Base-by-base conservation (phyloP, 768 basidiomycete genomes). In the Panaeolus cyanescens region DNA sequence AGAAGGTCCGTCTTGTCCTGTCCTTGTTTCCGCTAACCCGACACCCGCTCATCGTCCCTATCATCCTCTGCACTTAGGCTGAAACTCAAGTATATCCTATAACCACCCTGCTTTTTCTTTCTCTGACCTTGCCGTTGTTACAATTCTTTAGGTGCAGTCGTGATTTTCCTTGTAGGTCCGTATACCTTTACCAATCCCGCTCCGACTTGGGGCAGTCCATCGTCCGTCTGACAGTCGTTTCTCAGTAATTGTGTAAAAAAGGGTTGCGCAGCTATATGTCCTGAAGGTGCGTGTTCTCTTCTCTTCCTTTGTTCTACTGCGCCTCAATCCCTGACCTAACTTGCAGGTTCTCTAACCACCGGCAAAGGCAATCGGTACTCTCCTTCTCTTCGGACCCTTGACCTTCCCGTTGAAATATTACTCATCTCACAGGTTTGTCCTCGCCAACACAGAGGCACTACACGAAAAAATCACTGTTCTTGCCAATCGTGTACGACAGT, bases 311-410 rank as follows among this genome's bases (percentile, higher is more conserved):
- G 40, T 63, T 32, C 53, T 70, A 20, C 68, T 40, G 22, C 42
- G 54, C 39, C 55, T 58, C 65, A 12, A 61, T 58, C 45, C 59
- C 57, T 59, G 34, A 31, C 45, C 59, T 32, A n/a, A 56, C 32
- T 55, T 50, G 39, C 62, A 89, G 88, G 87, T 15, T 88, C 87
- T 31, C 78, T 90, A 36, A 89, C 88, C 10, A 89, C 89, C 13
- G 89, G 89, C 62, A 89, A 88, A 71, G 88, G 88, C 12, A 91
- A 90, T 70, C 77, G 88, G 88, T 87, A 66, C 55, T 69, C 62
- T 20, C 32, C 37, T 42, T 33, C 32, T 32, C n/a, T 28, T 22
- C 34, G 12, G 17, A 34, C 28, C 31, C 37, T 45, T 61, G 62
- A 58, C 50, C 54, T 39, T 25, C 55, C 33, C 39, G 33, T 54